Evolutionary conservation across 257 asterid species (phyloP).

Genomic region (Prunella vulgaris): DNA sequence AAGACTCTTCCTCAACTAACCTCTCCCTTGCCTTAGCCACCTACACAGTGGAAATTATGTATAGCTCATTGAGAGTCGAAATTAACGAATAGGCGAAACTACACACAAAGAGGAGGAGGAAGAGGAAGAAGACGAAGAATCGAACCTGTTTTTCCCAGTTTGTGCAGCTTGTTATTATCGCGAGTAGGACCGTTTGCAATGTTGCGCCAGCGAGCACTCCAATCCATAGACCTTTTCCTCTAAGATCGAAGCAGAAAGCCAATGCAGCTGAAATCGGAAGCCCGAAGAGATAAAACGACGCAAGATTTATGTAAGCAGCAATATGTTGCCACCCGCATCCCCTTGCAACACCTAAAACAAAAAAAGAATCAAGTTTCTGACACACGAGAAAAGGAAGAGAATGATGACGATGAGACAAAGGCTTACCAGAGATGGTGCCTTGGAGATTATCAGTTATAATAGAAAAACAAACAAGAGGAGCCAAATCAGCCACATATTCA

Average conservation of each 20-base stretch:
- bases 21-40: constrained; percentile 52
- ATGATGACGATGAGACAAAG: not conserved
- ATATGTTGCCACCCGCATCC: constrained; percentile 96
- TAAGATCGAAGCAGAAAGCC: constrained; percentile 48
- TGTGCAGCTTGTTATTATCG: constrained; percentile 49
- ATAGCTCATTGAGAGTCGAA: not conserved
- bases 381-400: not conserved
- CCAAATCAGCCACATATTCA: constrained; percentile 54
- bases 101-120: no score
- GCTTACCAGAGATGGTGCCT: constrained; percentile 62
- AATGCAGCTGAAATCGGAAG: constrained; percentile 65
- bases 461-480: constrained; percentile 72
- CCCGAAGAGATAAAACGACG: constrained; percentile 69
- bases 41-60: constrained; percentile 20
- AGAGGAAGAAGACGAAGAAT: not conserved
- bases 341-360: constrained; percentile 65
- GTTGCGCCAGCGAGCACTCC: constrained; percentile 63
- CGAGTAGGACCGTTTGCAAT: constrained; percentile 44
- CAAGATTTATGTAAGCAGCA: constrained; percentile 79
- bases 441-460: constrained; percentile 55
- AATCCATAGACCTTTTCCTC: constrained; percentile 81
- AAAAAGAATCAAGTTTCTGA: not conserved
- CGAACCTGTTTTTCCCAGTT: constrained; percentile 69
- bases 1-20: constrained; percentile 30
- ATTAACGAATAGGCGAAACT: not conserved